A percentile compares a stretch with the other conserved stretches of the same genome.
Conservation (phyloP, 495 filamentous ascomycete genomes). For the Aspergillus coremiiformis region DNA sequence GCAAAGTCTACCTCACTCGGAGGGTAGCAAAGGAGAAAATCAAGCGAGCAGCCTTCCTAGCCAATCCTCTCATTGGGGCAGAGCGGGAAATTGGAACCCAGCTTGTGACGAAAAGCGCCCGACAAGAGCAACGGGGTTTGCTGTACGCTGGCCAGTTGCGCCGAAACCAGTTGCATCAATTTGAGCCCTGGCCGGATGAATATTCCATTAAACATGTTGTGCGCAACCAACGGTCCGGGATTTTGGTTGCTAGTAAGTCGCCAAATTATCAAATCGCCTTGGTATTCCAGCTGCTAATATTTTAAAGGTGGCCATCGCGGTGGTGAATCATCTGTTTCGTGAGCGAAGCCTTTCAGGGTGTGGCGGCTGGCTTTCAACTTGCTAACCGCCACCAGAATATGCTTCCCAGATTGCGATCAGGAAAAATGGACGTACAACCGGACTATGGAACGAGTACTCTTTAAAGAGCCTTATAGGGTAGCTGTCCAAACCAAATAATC, state of each 20-base stretch:
- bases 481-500: not conserved
- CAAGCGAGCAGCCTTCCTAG: slow-evolving; percentile 21
- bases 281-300: not conserved
- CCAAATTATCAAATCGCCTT: not conserved
- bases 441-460: slow-evolving; percentile 32
- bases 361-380: not conserved
- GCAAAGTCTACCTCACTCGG: slow-evolving; percentile 19
- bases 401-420: slow-evolving; percentile 32
- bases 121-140: slow-evolving; percentile 22
- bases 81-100: slow-evolving; percentile 24
- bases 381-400: slow-evolving; percentile 21
- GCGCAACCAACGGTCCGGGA: slow-evolving; percentile 30
- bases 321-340: slow-evolving; percentile 31
- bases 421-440: slow-evolving; percentile 30
- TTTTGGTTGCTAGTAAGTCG: slow-evolving; percentile 32
- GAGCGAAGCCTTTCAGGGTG: slow-evolving; percentile 9
- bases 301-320: slow-evolving; percentile 27
- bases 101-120: slow-evolving; percentile 7
- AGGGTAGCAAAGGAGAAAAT: slow-evolving; percentile 30
- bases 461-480: slow-evolving; percentile 33
- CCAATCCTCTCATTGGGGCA: slow-evolving; percentile 22
- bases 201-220: slow-evolving; percentile 31
- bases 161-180: slow-evolving; percentile 26
- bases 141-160: slow-evolving; percentile 30
- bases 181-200: slow-evolving; percentile 27